phyloP scores from a whole-genome alignment of 352 stramenopile genomes.

The Globisporangium iwayamae region DNA sequence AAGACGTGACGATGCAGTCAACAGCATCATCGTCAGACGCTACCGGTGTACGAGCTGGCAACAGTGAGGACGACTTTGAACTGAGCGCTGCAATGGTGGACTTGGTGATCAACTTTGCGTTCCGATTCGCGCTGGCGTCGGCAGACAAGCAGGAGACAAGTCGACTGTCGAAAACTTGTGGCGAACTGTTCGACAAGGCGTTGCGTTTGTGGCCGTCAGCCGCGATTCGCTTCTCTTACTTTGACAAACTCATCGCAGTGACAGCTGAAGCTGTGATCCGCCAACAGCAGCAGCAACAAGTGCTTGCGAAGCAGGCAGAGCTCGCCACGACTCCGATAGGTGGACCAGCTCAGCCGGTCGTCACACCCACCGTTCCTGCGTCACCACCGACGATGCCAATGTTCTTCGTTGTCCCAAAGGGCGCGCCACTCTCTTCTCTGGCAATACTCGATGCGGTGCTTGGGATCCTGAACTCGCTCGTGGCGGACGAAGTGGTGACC shows the following conservation, averaged over 20 bases:
- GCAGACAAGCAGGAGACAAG: conserved; percentile 88
- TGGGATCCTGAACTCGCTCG: conserved; percentile 83
- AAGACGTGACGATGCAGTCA: conserved; percentile 13
- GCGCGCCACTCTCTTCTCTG: conserved; percentile 77
- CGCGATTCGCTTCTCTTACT: conserved; percentile 87
- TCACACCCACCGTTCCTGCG: conserved; percentile 25
- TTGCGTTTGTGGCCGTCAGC: conserved; percentile 83
- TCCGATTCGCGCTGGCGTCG: conserved; percentile 84
- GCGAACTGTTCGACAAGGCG: conserved; percentile 85
- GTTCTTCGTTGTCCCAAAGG: conserved; percentile 82
- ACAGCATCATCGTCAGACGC: background rate
- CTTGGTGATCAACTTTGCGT: conserved; percentile 91
- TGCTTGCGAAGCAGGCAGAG: conserved; percentile 14
- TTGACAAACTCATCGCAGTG: conserved; percentile 89
- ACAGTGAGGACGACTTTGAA: conserved; percentile 84
- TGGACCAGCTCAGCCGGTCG: conserved; percentile 15
- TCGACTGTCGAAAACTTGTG: conserved; percentile 84
- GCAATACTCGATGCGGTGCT: conserved; percentile 86
- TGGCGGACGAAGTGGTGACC: conserved; percentile 67
- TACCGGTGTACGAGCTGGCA: conserved; percentile 12
- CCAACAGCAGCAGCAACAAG: conserved; percentile 54
- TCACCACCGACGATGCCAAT: conserved; percentile 56
- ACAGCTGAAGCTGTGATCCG: conserved; percentile 82
- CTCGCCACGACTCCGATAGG: conserved; percentile 2
- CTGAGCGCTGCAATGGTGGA: conserved; percentile 86